Evolutionary conservation across 2,329 filamentous ascomycete species (phyloP).

Genomic region (Tolypocladium inflatum): DNA sequence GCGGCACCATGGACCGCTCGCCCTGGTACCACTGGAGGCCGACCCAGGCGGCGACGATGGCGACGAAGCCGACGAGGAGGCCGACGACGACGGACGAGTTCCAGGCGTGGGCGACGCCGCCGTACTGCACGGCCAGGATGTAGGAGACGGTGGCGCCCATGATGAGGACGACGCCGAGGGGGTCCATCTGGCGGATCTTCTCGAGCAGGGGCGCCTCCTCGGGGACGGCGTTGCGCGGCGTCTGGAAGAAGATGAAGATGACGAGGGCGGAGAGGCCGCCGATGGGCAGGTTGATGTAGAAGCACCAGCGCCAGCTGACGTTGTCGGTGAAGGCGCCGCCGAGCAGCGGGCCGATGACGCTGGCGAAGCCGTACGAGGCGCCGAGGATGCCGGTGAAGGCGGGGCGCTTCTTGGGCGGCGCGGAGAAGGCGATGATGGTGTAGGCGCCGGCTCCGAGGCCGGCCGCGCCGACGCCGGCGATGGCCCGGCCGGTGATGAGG

Average conservation of each 20-base stretch:
- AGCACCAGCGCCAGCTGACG: conserved; percentile 29
- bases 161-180: conserved; percentile 32
- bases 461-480: conserved; percentile 33
- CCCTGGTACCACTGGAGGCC: conserved; percentile 29
- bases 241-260: conserved; percentile 31
- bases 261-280: conserved; percentile 23
- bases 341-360: conserved; percentile 25
- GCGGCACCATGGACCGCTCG: conserved; percentile 34
- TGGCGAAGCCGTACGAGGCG: conserved; percentile 24
- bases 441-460: conserved; percentile 39
- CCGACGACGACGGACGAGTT: conserved; percentile 29
- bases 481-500: conserved; percentile 28
- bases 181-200: conserved; percentile 39
- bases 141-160: conserved; percentile 33
- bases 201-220: conserved; percentile 25
- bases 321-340: conserved; percentile 27
- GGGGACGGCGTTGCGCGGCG: conserved; percentile 27
- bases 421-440: conserved; percentile 38
- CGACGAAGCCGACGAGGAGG: conserved; percentile 28
- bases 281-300: conserved; percentile 29
- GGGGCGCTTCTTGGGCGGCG: conserved; percentile 22
- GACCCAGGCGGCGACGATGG: conserved; percentile 23
- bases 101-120: conserved; percentile 34
- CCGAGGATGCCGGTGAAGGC: conserved; percentile 28
- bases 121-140: conserved; percentile 38